Evolutionary conservation across 2,329 filamentous ascomycete species (phyloP).

Genomic region (Alternaria sp.): DNA sequence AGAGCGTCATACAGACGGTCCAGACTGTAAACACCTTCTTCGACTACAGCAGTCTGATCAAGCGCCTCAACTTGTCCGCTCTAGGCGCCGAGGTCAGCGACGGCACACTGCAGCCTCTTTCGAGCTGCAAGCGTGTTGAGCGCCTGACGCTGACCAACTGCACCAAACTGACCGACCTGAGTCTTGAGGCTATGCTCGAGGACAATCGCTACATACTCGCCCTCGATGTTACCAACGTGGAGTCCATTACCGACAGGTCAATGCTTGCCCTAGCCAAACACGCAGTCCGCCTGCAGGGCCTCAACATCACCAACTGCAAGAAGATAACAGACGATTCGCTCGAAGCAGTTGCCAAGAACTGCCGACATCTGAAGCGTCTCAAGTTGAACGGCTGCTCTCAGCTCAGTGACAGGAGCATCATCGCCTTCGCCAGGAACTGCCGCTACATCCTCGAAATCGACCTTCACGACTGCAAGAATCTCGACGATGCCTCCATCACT

Average conservation of each 20-base stretch:
- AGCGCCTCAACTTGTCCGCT: slow-evolving; percentile 86
- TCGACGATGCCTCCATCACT: slow-evolving; percentile 85
- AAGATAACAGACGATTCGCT: slow-evolving; percentile 88
- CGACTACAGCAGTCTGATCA: slow-evolving; percentile 87
- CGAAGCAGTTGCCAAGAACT: slow-evolving; percentile 79
- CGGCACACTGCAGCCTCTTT: slow-evolving; percentile 83
- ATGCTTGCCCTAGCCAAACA: slow-evolving; percentile 80
- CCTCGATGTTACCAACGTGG: slow-evolving; percentile 85
- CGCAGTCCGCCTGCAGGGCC: slow-evolving; percentile 84
- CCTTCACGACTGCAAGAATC: slow-evolving; percentile 80
- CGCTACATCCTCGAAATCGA: slow-evolving; percentile 96
- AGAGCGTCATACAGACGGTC: slow-evolving; percentile 81
- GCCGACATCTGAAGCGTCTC: slow-evolving; percentile 86
- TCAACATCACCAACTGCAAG: slow-evolving; percentile 89
- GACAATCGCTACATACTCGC: slow-evolving; percentile 84
- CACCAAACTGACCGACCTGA: slow-evolving; percentile 81
- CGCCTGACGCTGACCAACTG: slow-evolving; percentile 93
- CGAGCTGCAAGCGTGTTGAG: slow-evolving; percentile 88
- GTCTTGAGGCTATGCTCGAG: slow-evolving; percentile 79
- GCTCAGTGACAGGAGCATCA: slow-evolving; percentile 80
- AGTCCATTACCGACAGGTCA: slow-evolving; percentile 81
- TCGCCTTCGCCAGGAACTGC: slow-evolving; percentile 87
- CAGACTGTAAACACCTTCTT: slow-evolving; percentile 79
- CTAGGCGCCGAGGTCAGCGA: slow-evolving; percentile 82
- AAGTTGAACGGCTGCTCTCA: slow-evolving; percentile 95